Evolutionary conservation across 495 filamentous ascomycete species (phyloP).

Genomic region (Aspergillus avenaceus): DNA sequence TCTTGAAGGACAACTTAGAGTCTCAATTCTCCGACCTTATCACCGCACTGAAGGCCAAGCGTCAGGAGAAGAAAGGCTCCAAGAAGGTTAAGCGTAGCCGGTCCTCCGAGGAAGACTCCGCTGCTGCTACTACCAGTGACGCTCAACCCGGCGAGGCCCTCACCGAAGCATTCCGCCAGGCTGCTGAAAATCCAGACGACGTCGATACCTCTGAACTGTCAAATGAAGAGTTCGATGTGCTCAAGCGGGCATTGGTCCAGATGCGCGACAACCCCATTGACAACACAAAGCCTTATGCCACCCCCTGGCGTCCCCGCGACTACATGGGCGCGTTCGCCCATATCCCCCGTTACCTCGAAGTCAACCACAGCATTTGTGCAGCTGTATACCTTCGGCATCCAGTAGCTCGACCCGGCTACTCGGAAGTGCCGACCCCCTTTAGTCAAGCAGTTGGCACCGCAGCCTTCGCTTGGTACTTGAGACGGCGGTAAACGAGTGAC

Average conservation of each 20-base stretch:
- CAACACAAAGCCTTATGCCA: conserved; percentile 74
- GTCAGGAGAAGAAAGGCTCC: conserved; percentile 24
- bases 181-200: conserved; percentile 31
- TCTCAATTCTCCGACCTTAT: conserved; percentile 47
- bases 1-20: conserved; percentile 47
- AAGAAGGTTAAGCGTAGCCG: conserved; percentile 15
- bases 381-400: conserved; percentile 95
- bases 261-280: conserved; percentile 73
- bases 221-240: conserved; percentile 36
- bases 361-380: conserved; percentile 92
- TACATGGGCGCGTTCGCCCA: conserved; percentile 92
- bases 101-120: conserved; percentile 3
- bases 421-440: conserved; percentile 91
- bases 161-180: conserved; percentile 40
- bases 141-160: conserved; percentile 28
- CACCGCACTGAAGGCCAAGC: conserved; percentile 38
- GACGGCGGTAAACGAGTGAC: conserved; percentile 54
- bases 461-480: conserved; percentile 92
- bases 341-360: conserved; percentile 91
- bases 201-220: conserved; percentile 38
- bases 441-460: conserved; percentile 56
- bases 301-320: conserved; percentile 83
- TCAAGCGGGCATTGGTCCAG: conserved; percentile 47
- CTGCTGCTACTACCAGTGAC: conserved; percentile 8
- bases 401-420: conserved; percentile 79